Evolutionary conservation across 2,329 filamentous ascomycete species (phyloP).

Genomic region (Hirsutella thompsonii): DNA sequence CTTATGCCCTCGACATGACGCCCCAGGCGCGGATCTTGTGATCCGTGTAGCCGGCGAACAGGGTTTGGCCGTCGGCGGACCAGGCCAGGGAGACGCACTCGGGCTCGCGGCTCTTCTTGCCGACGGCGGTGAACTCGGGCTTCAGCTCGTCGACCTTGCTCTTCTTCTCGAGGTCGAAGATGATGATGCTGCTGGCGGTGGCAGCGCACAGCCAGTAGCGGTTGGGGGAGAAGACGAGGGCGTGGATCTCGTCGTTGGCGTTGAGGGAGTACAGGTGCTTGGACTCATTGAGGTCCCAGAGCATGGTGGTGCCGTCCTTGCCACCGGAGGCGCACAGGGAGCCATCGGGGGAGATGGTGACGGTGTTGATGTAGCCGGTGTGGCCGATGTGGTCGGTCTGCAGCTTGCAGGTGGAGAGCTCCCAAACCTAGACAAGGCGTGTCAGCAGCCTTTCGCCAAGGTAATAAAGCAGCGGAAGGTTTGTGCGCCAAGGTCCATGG

Average conservation of each 20-base stretch:
- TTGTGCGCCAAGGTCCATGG: background rate
- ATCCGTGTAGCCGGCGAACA: slow-evolving; percentile 99
- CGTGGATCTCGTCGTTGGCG: slow-evolving; percentile 99
- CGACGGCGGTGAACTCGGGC: slow-evolving; percentile 92
- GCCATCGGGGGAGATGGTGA: slow-evolving; percentile 98
- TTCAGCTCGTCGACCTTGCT: slow-evolving; percentile 99
- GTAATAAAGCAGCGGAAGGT: background rate
- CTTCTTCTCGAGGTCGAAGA: slow-evolving; percentile 99
- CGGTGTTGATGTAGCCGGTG: slow-evolving; percentile 99
- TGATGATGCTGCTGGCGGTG: slow-evolving; percentile 96
- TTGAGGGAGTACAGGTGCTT: slow-evolving; percentile 99
- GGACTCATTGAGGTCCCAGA: slow-evolving; percentile 99
- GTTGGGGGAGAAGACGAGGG: slow-evolving; percentile 99
- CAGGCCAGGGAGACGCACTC: slow-evolving; percentile 97
- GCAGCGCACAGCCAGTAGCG: slow-evolving; percentile 99
- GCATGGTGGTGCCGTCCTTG: slow-evolving; percentile 99
- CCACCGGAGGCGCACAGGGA: slow-evolving; percentile 98
- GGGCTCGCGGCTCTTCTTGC: slow-evolving; percentile 98
- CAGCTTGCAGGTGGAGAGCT: slow-evolving; percentile 97
- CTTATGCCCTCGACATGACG: slow-evolving; percentile 86
- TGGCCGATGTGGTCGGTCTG: slow-evolving; percentile 99
- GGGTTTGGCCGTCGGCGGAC: slow-evolving; percentile 95
- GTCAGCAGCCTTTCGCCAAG: slow-evolving; percentile 3
- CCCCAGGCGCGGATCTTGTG: slow-evolving; percentile 98
- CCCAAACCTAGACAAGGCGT: slow-evolving; percentile 65